A percentile compares a stretch with the other conserved stretches of the same genome.
Evolutionary conservation across 805 yeast genomes (phyloP).

Genomic region (Cyberlindnera saturnus): DNA sequence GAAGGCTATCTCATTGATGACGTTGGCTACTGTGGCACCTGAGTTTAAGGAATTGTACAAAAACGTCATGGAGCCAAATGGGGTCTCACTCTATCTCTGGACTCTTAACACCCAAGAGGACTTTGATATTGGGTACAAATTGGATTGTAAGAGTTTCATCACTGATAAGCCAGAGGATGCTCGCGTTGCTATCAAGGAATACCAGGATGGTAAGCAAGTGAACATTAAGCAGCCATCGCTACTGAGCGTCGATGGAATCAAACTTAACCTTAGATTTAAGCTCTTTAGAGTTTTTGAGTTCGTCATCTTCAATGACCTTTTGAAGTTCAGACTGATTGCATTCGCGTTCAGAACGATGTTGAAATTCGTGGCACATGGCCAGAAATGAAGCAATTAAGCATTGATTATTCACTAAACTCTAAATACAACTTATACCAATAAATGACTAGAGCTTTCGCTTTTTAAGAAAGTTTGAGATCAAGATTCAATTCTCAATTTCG

Average conservation of each 20-base stretch:
- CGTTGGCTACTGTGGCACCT: slow-evolving; percentile 40
- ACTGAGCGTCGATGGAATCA: slow-evolving; percentile 5
- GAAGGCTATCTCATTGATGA: slow-evolving; percentile 46
- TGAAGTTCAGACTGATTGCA: slow-evolving; percentile 5
- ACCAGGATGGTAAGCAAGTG: slow-evolving; percentile 3
- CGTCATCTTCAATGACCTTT: slow-evolving; percentile 7
- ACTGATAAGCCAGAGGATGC: slow-evolving; percentile 33
- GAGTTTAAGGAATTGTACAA: slow-evolving; percentile 26
- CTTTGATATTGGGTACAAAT: slow-evolving; percentile 31
- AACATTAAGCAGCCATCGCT: slow-evolving; percentile 3
- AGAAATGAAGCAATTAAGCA: slow-evolving; percentile 1
- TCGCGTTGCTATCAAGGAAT: slow-evolving; percentile 6
- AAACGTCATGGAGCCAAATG: slow-evolving; percentile 24
- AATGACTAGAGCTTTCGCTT: no score
- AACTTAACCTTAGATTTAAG: slow-evolving; percentile 1
- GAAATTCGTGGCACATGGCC: slow-evolving; percentile 9
- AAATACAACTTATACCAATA: no score
- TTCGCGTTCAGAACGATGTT: not conserved
- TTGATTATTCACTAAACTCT: not conserved
- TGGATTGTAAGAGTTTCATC: slow-evolving; percentile 33
- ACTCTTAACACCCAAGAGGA: slow-evolving; percentile 38
- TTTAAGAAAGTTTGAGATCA: no score
- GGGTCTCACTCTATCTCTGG: slow-evolving; percentile 42
- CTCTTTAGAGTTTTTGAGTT: slow-evolving; percentile 21
- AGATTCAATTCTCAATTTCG: no score